phyloP scores from a whole-genome alignment of 1,284 basidiomycete genomes.

The Pulchroboletus neoregius region DNA sequence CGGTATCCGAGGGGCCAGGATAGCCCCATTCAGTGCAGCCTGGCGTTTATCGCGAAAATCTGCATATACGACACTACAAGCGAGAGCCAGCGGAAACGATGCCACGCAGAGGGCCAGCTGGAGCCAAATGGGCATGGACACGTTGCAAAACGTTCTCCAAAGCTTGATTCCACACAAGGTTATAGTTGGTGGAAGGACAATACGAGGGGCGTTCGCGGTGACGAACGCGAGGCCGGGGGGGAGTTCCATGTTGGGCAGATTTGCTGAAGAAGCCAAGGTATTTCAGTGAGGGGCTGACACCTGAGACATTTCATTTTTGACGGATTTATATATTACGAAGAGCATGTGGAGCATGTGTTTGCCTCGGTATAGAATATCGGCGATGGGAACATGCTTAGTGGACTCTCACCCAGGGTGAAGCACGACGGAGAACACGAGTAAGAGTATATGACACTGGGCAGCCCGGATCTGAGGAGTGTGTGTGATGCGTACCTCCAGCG shows the following conservation, averaged over 20 bases:
- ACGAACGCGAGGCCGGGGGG: conserved; percentile 31
- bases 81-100: conserved; percentile 29
- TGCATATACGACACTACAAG: conserved; percentile 16
- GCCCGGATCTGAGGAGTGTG: no score
- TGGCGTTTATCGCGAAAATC: conserved; percentile 27
- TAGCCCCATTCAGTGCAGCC: conserved; percentile 34
- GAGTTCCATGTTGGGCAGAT: conserved; percentile 16
- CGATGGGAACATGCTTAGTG: neutral
- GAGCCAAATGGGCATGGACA: conserved; percentile 18
- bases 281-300: neutral
- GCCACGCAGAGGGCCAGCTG: conserved; percentile 17
- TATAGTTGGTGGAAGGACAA: conserved; percentile 20
- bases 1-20: conserved; percentile 30
- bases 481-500: no score
- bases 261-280: neutral
- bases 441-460: no score
- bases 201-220: conserved; percentile 17
- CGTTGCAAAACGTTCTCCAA: conserved; percentile 2
- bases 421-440: no score
- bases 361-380: neutral
- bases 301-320: neutral
- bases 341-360: conserved; percentile 9
- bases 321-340: conserved; percentile 8
- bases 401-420: neutral
- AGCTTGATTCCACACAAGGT: conserved; percentile 15